Evolutionary conservation across 805 yeast genomes (phyloP), one percentile per base, ranked within the genome.

Genomic region (Lachancea nothofagi): DNA sequence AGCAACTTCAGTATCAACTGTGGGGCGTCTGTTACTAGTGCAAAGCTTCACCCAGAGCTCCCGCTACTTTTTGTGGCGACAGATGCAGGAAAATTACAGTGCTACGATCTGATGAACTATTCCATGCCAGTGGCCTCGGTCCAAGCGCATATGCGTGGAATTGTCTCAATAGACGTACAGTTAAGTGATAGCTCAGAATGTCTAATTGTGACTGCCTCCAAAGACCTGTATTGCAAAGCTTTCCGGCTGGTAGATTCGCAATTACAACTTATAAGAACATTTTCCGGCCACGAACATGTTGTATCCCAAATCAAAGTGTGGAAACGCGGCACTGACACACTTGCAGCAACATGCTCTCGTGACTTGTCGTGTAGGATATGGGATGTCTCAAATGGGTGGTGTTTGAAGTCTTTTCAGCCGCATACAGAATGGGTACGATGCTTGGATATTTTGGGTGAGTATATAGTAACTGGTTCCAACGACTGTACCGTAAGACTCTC

Each of bases 351-450:
- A 9, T 77, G 78, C 22, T 79, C 87, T 1, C 65, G 89, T 42
- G 90, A 83, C 52, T 67, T 66, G 6, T 55, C 79, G 1, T 70
- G 80, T 5, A 78, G 72, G 49, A 51, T 77, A 2, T 83, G 89
- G 89, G 83, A 83, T 58, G 53, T 81, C 5, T 60, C 66, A 2
- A 70, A 77, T 3, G 96, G 95, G 0, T 78, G 75, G 69, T 75
- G 87, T 44, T 49, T 76, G 13, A 71, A 72, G 44, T 75, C 84
- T 0, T 75, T 87, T 41, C 69, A 74, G 12, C 90, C 89, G 1
- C 97, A 89, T 60, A 73, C 84, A 7, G 96, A 87, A 48, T 89
- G 97, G 97, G 87, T 87, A 3, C 67, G 95, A 42, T 67, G 75
- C 8, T 47, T 87, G 2, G 86, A 79, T 45, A 54, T 69, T 1